A percentile compares a stretch with the other conserved stretches of the same genome.
phyloP scores from a whole-genome alignment of 2,329 filamentous ascomycete genomes.

The Sporothrix luriei region DNA sequence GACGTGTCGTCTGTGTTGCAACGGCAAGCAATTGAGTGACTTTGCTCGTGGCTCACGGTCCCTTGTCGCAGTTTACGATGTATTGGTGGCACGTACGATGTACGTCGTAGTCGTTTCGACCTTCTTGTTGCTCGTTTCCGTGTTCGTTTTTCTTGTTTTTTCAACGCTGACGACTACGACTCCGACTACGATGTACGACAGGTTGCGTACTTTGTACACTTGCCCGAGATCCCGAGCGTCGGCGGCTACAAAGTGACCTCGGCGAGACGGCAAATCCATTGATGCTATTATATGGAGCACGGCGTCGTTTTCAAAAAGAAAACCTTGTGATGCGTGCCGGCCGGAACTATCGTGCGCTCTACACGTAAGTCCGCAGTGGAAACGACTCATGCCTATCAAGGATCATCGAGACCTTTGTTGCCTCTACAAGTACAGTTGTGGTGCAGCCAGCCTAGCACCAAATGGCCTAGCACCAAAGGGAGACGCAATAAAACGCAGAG shows the following conservation, averaged over 20 bases:
- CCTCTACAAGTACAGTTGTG: too few relatives aligned
- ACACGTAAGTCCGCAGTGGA: conserved; percentile 13
- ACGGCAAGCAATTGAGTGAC: background rate
- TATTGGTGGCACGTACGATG: conserved; percentile 15
- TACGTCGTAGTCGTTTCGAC: background rate
- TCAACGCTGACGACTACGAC: background rate
- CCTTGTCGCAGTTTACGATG: background rate
- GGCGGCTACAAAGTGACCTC: conserved; percentile 16
- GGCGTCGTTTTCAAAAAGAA: background rate
- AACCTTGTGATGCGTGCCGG: background rate
- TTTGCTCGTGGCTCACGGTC: background rate
- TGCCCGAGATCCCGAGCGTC: conserved; percentile 17
- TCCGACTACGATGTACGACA: too few relatives aligned
- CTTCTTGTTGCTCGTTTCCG: background rate
- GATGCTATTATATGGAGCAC: conserved; percentile 10
- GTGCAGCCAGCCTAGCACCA: background rate
- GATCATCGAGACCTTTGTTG: background rate
- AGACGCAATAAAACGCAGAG: too few relatives aligned
- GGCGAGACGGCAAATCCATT: background rate
- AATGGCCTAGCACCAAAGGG: background rate
- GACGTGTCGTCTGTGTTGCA: conserved; percentile 6
- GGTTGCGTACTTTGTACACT: background rate
- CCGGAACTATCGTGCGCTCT: background rate
- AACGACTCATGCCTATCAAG: conserved; percentile 19
- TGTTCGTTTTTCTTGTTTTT: background rate